Evolutionary conservation across 257 asterid genomes (phyloP), one percentile per base, ranked within the genome.

Genomic region (Schizonepeta tenuifolia): DNA sequence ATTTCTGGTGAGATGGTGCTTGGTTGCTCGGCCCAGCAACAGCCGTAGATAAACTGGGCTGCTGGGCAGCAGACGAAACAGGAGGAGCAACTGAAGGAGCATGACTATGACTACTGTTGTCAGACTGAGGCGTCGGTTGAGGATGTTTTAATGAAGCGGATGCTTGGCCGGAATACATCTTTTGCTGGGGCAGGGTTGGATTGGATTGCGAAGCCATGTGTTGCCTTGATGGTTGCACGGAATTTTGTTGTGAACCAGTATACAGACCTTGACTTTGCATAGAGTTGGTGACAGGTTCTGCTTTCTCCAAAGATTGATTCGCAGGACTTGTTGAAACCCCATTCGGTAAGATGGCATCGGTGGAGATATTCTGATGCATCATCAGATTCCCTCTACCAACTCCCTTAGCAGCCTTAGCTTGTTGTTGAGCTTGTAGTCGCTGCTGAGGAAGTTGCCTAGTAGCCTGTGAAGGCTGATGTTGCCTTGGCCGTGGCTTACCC

Each of bases 371-470:
- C 77, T 83, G 96, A 66, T 87, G 87, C 84, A 82, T 83, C 83
- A 69, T 58, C 75, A 69, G 13, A 58, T 67, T 80, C 82, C 95
- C 98, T 78, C 90, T 83, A 55, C 87, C 93, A 43, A 77, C 91
- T 73, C 96, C 95, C 76, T 91, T 91, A 11, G 73, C 82, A 81
- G 54, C 82, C 82, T 92, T 94, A 73, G 85, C 79, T 74, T 86
- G 89, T 77, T 78, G 88, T 68, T 82, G 96, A 76, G 87, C 69
- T 65, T 81, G 96, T 57, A 77, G 95, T 20, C 92, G 80, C 75
- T 81, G 89, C 78, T 79, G 85, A 60, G 89, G 89, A 60, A 82
- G 89, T 77, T 81, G 84, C 79, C 89, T 74, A 54, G 66, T 82
- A 67, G 84, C 77, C 73, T 83, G 87, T 11, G 78, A 67, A 20